A percentile compares a stretch with the other conserved stretches of the same genome.
Evolutionary conservation across 1,284 basidiomycete species (phyloP).

Genomic region (Cutaneotrichosporon sp.): DNA sequence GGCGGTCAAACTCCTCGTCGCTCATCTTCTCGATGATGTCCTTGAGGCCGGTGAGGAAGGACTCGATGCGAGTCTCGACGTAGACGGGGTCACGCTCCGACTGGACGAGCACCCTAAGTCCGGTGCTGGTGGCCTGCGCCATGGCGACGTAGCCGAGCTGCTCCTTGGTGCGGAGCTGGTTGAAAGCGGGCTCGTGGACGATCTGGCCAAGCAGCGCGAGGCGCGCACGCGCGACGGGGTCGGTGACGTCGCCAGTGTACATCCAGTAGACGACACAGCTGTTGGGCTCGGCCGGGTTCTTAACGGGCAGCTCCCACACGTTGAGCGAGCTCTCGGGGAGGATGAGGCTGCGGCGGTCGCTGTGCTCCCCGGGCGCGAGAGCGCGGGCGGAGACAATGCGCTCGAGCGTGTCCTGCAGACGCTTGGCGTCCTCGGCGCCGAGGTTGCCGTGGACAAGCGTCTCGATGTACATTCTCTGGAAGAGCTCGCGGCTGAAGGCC

Average conservation of each 20-base stretch:
- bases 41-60: conserved; percentile 76
- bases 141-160: conserved; percentile 92
- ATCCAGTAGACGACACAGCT: conserved; percentile 77
- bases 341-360: conserved; percentile 64
- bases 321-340: conserved; percentile 70
- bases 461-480: conserved; percentile 70
- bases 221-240: conserved; percentile 56
- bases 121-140: conserved; percentile 64
- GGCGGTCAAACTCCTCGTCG: conserved; percentile 65
- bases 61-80: conserved; percentile 84
- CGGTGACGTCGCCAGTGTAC: conserved; percentile 61
- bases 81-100: conserved; percentile 82
- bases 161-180: conserved; percentile 90
- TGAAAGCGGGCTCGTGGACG: conserved; percentile 86
- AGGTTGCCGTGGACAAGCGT: conserved; percentile 86
- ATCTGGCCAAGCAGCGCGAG: conserved; percentile 65
- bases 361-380: conserved; percentile 61
- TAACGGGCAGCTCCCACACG: conserved; percentile 69
- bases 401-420: conserved; percentile 73
- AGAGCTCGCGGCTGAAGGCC: conserved; percentile 64
- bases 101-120: conserved; percentile 86
- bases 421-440: conserved; percentile 73
- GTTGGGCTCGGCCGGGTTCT: conserved; percentile 86
- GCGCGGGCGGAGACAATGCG: conserved; percentile 64
- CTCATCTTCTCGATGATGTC: conserved; percentile 62